phyloP scores from a whole-genome alignment of 257 asterid genomes.

The Nicotiana undulata region DNA sequence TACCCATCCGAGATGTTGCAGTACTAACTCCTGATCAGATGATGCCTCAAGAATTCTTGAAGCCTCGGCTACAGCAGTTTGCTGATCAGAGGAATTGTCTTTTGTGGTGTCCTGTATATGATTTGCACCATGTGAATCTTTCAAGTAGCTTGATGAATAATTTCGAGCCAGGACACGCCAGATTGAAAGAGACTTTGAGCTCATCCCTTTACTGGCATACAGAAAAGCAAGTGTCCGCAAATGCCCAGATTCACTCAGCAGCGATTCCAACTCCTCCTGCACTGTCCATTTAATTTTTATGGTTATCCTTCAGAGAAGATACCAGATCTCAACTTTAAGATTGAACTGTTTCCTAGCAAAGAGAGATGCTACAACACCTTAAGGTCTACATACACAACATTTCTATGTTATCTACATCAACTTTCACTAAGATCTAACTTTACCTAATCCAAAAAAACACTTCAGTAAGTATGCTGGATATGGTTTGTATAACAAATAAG shows the following conservation, averaged over 20 bases:
- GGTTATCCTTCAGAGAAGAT: background rate
- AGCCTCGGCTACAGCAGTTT: constrained; percentile 73
- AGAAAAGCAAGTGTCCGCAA: constrained; percentile 85
- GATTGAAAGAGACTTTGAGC: constrained; percentile 74
- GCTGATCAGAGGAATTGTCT: constrained; percentile 28
- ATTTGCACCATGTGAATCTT: constrained; percentile 33
- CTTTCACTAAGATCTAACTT: background rate
- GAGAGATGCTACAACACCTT: background rate
- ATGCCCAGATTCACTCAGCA: constrained; percentile 89
- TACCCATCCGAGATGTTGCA: constrained; percentile 98
- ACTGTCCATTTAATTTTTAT: constrained; percentile 63
- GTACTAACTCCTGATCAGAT: constrained; percentile 76
- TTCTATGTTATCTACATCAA: background rate
- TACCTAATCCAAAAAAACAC: background rate
- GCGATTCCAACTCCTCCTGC: constrained; percentile 98
- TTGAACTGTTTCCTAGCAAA: background rate
- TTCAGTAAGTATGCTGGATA: background rate
- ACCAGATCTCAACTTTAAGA: background rate
- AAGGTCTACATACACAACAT: background rate
- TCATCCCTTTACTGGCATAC: constrained; percentile 88
- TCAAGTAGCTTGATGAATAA: constrained; percentile 38
- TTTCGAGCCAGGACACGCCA: constrained; percentile 87
- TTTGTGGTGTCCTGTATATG: constrained; percentile 36
- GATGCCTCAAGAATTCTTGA: constrained; percentile 82
- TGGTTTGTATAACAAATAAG: background rate